Evolutionary conservation across 169 alveolate species (phyloP).

Genomic region (Plasmodium knowlesi): DNA sequence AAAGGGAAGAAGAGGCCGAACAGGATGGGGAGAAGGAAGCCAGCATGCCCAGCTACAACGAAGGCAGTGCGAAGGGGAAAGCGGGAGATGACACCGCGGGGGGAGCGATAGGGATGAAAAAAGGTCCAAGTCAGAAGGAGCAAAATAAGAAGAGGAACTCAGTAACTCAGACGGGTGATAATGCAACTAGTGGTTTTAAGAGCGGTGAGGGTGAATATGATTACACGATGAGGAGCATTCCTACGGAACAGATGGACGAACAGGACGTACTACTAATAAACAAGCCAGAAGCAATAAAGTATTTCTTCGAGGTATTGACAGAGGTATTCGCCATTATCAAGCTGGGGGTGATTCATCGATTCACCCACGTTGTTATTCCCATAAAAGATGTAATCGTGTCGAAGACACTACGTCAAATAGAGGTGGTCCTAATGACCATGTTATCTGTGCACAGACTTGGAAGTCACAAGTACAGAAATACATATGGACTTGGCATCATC

Average conservation of each 20-base stretch:
- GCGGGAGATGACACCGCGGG: background rate
- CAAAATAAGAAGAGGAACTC: background rate
- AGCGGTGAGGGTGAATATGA: too few relatives aligned
- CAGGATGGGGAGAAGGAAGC: background rate
- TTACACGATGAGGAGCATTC: background rate
- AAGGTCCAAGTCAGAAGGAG: background rate
- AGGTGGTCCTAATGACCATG: background rate
- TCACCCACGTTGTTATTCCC: constrained; percentile 15
- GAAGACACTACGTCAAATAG: constrained; percentile 9
- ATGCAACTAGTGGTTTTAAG: too few relatives aligned
- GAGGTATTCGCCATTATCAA: constrained; percentile 10
- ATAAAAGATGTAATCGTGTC: constrained; percentile 17
- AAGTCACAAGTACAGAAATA: constrained; percentile 22
- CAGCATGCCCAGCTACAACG: background rate
- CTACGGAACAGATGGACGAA: background rate
- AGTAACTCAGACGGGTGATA: background rate
- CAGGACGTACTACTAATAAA: background rate
- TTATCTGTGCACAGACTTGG: constrained; percentile 21
- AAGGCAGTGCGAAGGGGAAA: background rate
- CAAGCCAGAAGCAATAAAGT: constrained; percentile 24
- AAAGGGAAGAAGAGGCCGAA: background rate
- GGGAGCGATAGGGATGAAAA: background rate
- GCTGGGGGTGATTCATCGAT: constrained; percentile 32
- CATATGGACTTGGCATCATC: constrained; percentile 22
- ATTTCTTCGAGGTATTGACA: constrained; percentile 22